These are phyloP conservation scores for Aspergillus candidus DNA, from an alignment of 2,329 filamentous ascomycete genomes.

Conservation along the genomic window DNA sequence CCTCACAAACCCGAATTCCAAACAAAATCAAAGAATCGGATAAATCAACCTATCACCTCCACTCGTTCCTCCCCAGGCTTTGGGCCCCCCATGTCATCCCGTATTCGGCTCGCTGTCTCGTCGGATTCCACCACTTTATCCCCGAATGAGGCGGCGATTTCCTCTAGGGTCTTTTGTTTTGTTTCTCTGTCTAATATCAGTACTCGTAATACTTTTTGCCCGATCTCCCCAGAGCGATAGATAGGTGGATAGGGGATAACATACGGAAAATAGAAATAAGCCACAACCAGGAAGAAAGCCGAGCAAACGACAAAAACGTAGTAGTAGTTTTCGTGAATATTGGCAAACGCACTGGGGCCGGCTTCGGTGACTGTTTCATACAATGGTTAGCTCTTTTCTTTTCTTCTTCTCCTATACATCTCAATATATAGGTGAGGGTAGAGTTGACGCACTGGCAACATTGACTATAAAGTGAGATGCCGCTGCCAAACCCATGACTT, in stretches of 20 bases:
- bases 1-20: too few species aligned
- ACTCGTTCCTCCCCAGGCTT: slow-evolving; percentile 12
- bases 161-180: slow-evolving; percentile 44
- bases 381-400: neutral
- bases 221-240: too few species aligned
- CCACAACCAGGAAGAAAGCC: slow-evolving; percentile 46
- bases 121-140: slow-evolving; percentile 38
- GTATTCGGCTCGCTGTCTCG: slow-evolving; percentile 21
- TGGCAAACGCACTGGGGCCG: slow-evolving; percentile 52
- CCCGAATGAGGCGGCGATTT: slow-evolving; percentile 46
- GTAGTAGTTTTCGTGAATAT: slow-evolving; percentile 55
- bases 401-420: neutral
- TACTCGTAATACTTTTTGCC: too few species aligned
- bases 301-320: slow-evolving; percentile 54
- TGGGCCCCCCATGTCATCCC: slow-evolving; percentile 17
- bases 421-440: neutral
- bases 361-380: slow-evolving; percentile 43
- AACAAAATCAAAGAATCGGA: too few species aligned
- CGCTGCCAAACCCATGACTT: slow-evolving; percentile 51
- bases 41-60: slow-evolving; percentile 7
- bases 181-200: too few species aligned
- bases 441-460: slow-evolving; percentile 37
- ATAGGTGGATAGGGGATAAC: slow-evolving; percentile 9
- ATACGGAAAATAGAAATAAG: slow-evolving; percentile 52
- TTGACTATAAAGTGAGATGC: slow-evolving; percentile 52